A percentile compares a stretch with the other conserved stretches of the same genome.
phyloP scores from a whole-genome alignment of 306 rosid species.

The Rosa lucieae region DNA sequence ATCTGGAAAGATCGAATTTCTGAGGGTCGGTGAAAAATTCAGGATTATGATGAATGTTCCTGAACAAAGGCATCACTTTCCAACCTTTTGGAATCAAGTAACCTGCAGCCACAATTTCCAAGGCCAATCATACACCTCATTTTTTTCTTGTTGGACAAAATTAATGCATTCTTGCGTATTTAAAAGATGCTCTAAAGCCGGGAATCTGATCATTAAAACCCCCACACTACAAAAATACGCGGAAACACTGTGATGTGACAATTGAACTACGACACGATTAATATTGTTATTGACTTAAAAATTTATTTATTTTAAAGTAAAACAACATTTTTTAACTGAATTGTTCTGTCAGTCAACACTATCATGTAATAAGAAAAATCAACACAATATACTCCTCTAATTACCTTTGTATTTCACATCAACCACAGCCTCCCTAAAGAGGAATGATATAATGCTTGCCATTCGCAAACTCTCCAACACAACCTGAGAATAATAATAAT shows the following conservation, averaged over 20 bases:
- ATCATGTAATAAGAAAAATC: background rate
- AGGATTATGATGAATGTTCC: conserved; percentile 87
- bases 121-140: conserved; percentile 5
- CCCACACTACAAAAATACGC: background rate
- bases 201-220: background rate
- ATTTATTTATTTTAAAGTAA: background rate
- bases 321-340: background rate
- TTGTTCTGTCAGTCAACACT: background rate
- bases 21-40: conserved; percentile 73
- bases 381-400: conserved; percentile 3
- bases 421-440: conserved; percentile 85
- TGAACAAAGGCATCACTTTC: conserved; percentile 96
- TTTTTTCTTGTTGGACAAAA: background rate
- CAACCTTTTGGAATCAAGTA: conserved; percentile 90
- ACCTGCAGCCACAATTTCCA: conserved; percentile 50
- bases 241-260: background rate
- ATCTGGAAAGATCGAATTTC: conserved; percentile 80
- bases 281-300: background rate
- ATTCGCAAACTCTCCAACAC: conserved; percentile 84
- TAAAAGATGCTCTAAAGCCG: background rate
- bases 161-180: background rate
- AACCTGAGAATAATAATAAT: conserved; percentile 39
- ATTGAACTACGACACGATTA: background rate
- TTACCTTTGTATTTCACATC: conserved; percentile 92
- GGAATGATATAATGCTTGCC: conserved; percentile 88